Evolutionary conservation across 2,329 filamentous ascomycete species (phyloP).

Genomic region (Arachnomyces sp.): DNA sequence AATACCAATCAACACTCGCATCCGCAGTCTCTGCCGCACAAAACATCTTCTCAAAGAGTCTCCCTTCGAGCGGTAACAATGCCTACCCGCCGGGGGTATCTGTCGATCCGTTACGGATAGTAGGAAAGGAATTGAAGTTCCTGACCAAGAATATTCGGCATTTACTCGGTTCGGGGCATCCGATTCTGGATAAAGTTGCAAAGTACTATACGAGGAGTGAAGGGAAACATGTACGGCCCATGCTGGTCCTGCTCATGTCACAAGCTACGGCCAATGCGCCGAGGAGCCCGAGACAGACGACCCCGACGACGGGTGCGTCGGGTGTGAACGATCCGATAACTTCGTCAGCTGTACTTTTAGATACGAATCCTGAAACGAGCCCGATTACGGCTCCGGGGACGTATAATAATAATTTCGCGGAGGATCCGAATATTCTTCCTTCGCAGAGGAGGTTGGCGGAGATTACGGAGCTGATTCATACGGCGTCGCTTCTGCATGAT

Average conservation of each 20-base stretch:
- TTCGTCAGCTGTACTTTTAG: slow-evolving; percentile 58
- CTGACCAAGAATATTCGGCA: slow-evolving; percentile 88
- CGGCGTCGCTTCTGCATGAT: slow-evolving; percentile 91
- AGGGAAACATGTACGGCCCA: slow-evolving; percentile 90
- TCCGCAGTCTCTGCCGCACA: slow-evolving; percentile 48
- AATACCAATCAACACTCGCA: slow-evolving; percentile 32
- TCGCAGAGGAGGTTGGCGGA: slow-evolving; percentile 87
- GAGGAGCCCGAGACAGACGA: slow-evolving; percentile 45
- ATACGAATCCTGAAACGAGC: slow-evolving; percentile 66
- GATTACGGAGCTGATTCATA: slow-evolving; percentile 96
- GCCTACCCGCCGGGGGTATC: slow-evolving; percentile 49
- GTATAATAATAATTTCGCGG: slow-evolving; percentile 30
- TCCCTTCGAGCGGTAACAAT: slow-evolving; percentile 14
- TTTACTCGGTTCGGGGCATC: slow-evolving; percentile 88
- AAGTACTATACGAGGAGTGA: slow-evolving; percentile 98
- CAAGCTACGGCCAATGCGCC: slow-evolving; percentile 78
- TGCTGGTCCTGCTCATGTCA: slow-evolving; percentile 94
- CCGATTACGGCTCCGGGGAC: slow-evolving; percentile 45
- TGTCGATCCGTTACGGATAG: slow-evolving; percentile 79
- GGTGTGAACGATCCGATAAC: slow-evolving; percentile 56
- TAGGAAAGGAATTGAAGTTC: slow-evolving; percentile 95
- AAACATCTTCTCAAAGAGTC: slow-evolving; percentile 36
- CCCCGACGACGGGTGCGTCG: slow-evolving; percentile 21
- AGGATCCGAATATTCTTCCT: slow-evolving; percentile 65
- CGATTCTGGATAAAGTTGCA: slow-evolving; percentile 84